Evolutionary conservation across 1,139 yeast genomes (phyloP).

Genomic region (Hyphopichia khmerensis): DNA sequence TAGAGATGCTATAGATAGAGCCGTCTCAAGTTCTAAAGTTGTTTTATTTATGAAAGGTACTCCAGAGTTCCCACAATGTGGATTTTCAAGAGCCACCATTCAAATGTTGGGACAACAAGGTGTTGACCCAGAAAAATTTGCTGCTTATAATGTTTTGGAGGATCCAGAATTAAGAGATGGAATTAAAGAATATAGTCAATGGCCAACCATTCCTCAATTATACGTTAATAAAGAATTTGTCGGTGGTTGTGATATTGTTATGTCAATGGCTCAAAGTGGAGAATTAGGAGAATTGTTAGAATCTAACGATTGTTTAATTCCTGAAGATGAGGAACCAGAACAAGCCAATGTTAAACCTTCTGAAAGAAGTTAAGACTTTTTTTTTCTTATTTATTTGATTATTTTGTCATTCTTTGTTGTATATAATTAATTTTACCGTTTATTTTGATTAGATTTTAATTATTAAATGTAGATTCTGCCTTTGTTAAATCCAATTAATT

Average conservation of each 20-base stretch:
- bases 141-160: constrained; percentile 95
- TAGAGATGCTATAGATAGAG: constrained; percentile 77
- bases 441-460: no score
- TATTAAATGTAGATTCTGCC: no score
- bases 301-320: constrained; percentile 72
- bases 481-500: no score
- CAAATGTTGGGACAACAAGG: constrained; percentile 95
- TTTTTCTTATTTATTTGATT: neutral
- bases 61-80: constrained; percentile 98
- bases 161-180: constrained; percentile 92
- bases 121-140: constrained; percentile 93
- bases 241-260: constrained; percentile 96
- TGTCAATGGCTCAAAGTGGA: constrained; percentile 89
- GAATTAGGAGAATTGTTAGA: constrained; percentile 81
- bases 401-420: neutral
- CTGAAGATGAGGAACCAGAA: constrained; percentile 54
- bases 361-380: constrained; percentile 22
- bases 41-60: constrained; percentile 96
- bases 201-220: constrained; percentile 90
- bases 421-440: neutral
- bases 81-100: constrained; percentile 93
- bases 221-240: constrained; percentile 79
- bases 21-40: constrained; percentile 86
- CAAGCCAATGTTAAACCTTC: constrained; percentile 41
- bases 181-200: constrained; percentile 88